Evolutionary conservation across 2,329 filamentous ascomycete genomes (phyloP), one percentile per base, ranked within the genome.

Genomic region (Rosellinia necatrix): DNA sequence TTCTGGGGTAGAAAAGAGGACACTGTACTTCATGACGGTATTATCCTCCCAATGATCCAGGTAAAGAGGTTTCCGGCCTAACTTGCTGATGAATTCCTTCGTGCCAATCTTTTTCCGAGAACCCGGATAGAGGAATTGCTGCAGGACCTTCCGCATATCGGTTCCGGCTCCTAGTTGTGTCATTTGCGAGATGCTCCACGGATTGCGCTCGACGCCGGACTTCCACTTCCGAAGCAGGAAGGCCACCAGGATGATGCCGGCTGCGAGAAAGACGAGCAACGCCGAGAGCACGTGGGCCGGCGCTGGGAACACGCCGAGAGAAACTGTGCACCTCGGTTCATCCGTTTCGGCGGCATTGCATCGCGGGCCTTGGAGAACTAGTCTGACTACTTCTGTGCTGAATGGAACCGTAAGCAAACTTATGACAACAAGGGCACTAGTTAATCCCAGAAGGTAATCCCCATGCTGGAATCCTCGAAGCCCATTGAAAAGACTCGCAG

Each of bases 161-260:
- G 49, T 71, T 68, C 2, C 40, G 2, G 68, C 63, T 1, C 68
- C 66, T 2, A 78, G 66, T 1, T 69, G 66, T 0, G 71, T 71
- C 49, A 76, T 72, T 0, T 71, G 67, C 1, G 68, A 67, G 4
- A 77, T 62, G 52, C 65, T 75, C 76, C 76, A 78, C 2, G 76
- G 76, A 38, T 75, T 72, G 10, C 69, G 66, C 19, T 65, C 62
- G 13, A 78, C 55, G 0, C 76, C 76, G 0, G 75, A 76, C n/a
- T 66, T 62, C 68, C 71, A 74, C 13, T 64, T 64, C 8, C 67
- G 59, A 19, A 75, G 62, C 4, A 71, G 61, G 6, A 67, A 25
- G 1, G 68, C 44, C 4, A 73, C 66, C 6, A 67, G 10, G 3
- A 53, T 48, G 4, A 74, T 52, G 12, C 76, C 63, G 3, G 70